These are phyloP conservation scores for Hemisphaericaspora lyxosophila DNA, from an alignment of 1,139 yeast genomes.

Conservation along the genomic window DNA sequence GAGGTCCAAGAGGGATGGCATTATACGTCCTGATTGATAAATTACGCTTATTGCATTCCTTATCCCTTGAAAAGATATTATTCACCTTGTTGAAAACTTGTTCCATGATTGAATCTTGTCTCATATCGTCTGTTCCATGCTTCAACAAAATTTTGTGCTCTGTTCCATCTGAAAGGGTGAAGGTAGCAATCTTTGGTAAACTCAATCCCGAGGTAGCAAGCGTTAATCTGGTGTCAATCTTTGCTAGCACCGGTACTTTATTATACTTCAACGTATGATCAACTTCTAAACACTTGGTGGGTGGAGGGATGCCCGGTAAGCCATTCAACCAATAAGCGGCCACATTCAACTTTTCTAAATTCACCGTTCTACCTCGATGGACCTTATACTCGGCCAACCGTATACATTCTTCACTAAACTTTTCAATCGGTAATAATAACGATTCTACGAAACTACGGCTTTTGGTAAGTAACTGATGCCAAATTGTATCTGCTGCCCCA, in stretches of 20 bases:
- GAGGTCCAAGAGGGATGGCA: slow-evolving; percentile 87
- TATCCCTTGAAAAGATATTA: slow-evolving; percentile 56
- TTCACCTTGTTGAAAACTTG: slow-evolving; percentile 92
- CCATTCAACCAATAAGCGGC: slow-evolving; percentile 59
- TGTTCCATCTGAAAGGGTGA: slow-evolving; percentile 57
- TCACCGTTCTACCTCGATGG: slow-evolving; percentile 32
- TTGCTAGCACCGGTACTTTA: slow-evolving; percentile 47
- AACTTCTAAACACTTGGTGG: slow-evolving; percentile 54
- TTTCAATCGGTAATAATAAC: slow-evolving; percentile 40
- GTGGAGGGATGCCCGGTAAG: slow-evolving; percentile 64
- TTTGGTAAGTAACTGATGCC: slow-evolving; percentile 25
- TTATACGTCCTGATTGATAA: slow-evolving; percentile 78
- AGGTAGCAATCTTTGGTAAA: slow-evolving; percentile 72
- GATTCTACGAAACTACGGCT: slow-evolving; percentile 7
- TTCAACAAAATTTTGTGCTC: slow-evolving; percentile 64
- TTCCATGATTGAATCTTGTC: slow-evolving; percentile 97
- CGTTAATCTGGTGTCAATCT: slow-evolving; percentile 44
- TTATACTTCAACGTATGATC: slow-evolving; percentile 46
- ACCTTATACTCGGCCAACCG: slow-evolving; percentile 51
- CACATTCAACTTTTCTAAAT: slow-evolving; percentile 33
- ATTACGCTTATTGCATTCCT: slow-evolving; percentile 54
- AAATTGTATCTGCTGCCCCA: slow-evolving; percentile 49
- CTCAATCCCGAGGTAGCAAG: slow-evolving; percentile 84
- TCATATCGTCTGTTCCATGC: slow-evolving; percentile 84
- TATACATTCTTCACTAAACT: slow-evolving; percentile 51